Conservation (phyloP, 345 rosid genomes). For the Psidium guajava region DNA sequence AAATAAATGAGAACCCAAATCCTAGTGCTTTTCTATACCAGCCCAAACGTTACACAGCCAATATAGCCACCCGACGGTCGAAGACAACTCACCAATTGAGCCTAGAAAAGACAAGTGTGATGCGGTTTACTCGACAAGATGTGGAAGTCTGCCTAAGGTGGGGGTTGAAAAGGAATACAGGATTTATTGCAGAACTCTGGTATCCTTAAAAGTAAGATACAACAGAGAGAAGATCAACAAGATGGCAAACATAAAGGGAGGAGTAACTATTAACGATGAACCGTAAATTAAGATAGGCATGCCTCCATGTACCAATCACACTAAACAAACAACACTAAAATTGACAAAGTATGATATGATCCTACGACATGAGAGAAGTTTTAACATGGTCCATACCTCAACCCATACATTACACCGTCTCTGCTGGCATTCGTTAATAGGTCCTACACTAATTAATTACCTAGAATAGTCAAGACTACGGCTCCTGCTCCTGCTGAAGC, state of each 20-base stretch:
- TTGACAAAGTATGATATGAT: neutral
- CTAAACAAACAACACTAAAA: neutral
- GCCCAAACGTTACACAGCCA: neutral
- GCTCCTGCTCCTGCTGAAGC: conserved; percentile 29
- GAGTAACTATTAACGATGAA: neutral
- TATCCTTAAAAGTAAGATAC: neutral
- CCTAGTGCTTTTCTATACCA: neutral
- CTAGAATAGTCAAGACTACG: neutral
- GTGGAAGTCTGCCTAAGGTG: neutral
- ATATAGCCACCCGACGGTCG: neutral
- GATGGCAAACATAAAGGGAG: neutral
- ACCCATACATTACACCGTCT: neutral
- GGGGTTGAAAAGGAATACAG: neutral
- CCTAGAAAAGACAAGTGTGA: neutral
- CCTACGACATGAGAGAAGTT: neutral
- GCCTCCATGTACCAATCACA: neutral
- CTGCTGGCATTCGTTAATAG: neutral
- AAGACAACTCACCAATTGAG: neutral
- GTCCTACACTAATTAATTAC: neutral
- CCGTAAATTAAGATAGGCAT: neutral
- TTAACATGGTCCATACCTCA: neutral
- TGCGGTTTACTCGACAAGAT: neutral
- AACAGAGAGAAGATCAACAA: neutral
- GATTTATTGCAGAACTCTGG: neutral
- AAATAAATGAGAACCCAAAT: neutral